These are phyloP conservation scores for Fusarium verticillioides DNA, from an alignment of 2,329 filamentous ascomycete genomes.

Conservation along the genomic window DNA sequence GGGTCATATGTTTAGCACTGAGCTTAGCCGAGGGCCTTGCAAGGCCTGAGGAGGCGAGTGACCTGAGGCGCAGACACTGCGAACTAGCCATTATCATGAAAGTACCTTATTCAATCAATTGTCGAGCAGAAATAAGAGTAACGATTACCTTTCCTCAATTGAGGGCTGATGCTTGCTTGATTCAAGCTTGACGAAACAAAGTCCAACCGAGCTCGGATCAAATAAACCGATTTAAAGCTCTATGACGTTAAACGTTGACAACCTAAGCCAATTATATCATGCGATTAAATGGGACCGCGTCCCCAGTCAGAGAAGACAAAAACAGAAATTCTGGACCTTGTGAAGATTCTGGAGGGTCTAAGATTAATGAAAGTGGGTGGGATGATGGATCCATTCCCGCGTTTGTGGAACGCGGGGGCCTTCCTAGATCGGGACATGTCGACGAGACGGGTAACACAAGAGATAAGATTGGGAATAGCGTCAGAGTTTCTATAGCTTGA, in stretches of 20 bases:
- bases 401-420: slow-evolving; percentile 28
- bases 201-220: slow-evolving; percentile 22
- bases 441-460: slow-evolving; percentile 24
- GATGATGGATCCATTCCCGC: slow-evolving; percentile 32
- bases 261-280: slow-evolving; percentile 19
- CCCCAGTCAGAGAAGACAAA: neutral
- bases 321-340: slow-evolving; percentile 1
- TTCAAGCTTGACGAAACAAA: slow-evolving; percentile 13
- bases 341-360: slow-evolving; percentile 1
- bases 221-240: slow-evolving; percentile 16
- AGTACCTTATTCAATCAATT: neutral
- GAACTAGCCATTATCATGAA: slow-evolving; percentile 36
- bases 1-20: slow-evolving; percentile 23
- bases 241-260: slow-evolving; percentile 23
- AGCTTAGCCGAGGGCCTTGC: slow-evolving; percentile 38
- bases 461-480: slow-evolving; percentile 25
- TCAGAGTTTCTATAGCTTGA: neutral
- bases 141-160: neutral
- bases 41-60: slow-evolving; percentile 35
- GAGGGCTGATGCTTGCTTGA: slow-evolving; percentile 2
- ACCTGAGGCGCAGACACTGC: slow-evolving; percentile 38
- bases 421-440: slow-evolving; percentile 23
- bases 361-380: slow-evolving; percentile 18
- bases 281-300: slow-evolving; percentile 23
- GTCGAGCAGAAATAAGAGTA: neutral